phyloP scores from a whole-genome alignment of 1,139 yeast species.

The Hyphopichia fennica region DNA sequence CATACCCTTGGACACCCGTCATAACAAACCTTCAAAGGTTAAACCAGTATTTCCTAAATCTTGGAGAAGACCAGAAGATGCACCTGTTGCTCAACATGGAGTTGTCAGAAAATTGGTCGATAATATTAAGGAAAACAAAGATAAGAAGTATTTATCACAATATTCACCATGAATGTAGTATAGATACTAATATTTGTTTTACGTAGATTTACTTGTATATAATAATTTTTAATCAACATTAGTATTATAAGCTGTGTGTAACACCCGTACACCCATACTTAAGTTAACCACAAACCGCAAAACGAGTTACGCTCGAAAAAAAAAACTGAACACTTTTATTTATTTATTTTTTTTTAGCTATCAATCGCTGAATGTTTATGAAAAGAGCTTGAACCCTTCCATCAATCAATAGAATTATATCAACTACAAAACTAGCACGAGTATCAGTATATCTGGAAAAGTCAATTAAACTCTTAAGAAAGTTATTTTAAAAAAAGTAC shows the following conservation, averaged over 20 bases:
- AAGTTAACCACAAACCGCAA: not conserved
- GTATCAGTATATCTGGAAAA: too few relatives aligned
- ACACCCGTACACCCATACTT: not conserved
- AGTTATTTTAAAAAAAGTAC: too few relatives aligned
- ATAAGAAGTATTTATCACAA: conserved; percentile 26
- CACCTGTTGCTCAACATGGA: conserved; percentile 43
- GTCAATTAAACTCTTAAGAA: too few relatives aligned
- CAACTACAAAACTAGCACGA: too few relatives aligned
- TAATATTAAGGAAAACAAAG: conserved; percentile 33
- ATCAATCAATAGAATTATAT: too few relatives aligned
- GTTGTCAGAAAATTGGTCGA: conserved; percentile 36
- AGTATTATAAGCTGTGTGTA: too few relatives aligned
- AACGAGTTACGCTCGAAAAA: not conserved
- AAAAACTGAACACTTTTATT: not conserved
- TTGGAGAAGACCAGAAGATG: conserved; percentile 82
- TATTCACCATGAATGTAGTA: conserved; percentile 21
- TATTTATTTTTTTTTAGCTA: not conserved
- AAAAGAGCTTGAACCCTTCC: too few relatives aligned
- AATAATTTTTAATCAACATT: not conserved
- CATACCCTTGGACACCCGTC: conserved; percentile 81
- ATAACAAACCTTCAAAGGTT: conserved; percentile 49
- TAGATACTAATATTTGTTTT: not conserved
- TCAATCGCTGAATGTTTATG: conserved; percentile 1
- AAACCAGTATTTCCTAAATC: conserved; percentile 65
- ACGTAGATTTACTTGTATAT: conserved; percentile 4